Conservation (phyloP, 2,329 filamentous ascomycete genomes). For the Pseudogymnoascus sp. region DNA sequence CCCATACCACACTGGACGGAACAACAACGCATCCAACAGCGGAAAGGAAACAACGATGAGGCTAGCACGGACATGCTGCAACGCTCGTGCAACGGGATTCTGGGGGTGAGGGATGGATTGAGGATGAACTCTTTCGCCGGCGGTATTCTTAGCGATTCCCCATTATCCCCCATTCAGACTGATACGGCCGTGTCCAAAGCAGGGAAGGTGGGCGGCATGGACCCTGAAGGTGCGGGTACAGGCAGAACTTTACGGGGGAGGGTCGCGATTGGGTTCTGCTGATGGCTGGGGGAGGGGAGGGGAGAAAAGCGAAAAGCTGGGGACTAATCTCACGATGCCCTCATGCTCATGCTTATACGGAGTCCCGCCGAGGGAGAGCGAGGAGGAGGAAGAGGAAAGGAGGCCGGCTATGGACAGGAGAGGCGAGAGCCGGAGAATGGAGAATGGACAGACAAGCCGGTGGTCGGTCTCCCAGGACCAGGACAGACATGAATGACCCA, state of each 20-base stretch:
- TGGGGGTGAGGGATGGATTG: conserved; percentile 28
- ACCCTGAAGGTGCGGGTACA: background rate
- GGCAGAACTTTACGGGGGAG: background rate
- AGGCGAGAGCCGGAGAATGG: background rate
- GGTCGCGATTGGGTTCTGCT: background rate
- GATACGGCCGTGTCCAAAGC: background rate
- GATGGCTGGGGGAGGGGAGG: background rate
- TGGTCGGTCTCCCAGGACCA: background rate
- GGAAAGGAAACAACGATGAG: background rate
- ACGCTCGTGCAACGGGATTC: background rate
- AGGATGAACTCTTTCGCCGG: conserved; percentile 27
- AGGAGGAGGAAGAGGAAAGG: background rate
- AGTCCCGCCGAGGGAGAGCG: background rate
- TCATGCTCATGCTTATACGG: background rate
- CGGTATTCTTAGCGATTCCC: conserved; percentile 23
- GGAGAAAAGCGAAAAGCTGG: background rate
- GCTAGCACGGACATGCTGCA: background rate
- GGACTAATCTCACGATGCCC: background rate
- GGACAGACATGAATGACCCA: background rate
- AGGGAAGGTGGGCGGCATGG: background rate
- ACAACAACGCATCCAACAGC: conserved; percentile 4
- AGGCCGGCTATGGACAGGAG: background rate
- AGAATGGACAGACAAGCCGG: background rate
- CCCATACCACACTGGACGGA: background rate
- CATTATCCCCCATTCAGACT: background rate